phyloP scores from a whole-genome alignment of 1,139 yeast species.

The Zygosaccharomyces sapae region DNA sequence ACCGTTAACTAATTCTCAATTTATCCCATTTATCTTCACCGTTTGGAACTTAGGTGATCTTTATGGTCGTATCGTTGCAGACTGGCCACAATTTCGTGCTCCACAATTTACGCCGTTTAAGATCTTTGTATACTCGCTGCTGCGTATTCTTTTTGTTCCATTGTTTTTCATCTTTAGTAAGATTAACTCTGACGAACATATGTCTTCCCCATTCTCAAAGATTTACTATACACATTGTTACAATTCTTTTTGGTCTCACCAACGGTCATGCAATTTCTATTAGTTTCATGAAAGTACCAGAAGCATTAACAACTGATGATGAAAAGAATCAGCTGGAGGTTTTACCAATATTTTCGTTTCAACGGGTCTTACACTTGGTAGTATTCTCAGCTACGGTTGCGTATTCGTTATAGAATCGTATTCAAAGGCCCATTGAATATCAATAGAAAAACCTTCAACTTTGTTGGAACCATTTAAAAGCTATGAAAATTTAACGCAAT shows the following conservation, averaged over 20 bases:
- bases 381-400: constrained; percentile 65
- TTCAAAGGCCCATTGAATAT: neutral
- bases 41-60: constrained; percentile 91
- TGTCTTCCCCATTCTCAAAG: constrained; percentile 49
- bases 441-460: too few relatives aligned
- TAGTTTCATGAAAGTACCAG: constrained; percentile 75
- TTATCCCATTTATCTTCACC: constrained; percentile 71
- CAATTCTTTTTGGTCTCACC: constrained; percentile 81
- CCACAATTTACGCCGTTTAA: constrained; percentile 28
- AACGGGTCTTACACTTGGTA: constrained; percentile 71
- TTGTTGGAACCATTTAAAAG: too few relatives aligned
- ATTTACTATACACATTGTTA: constrained; percentile 58
- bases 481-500: too few relatives aligned
- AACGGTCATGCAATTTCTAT: constrained; percentile 84
- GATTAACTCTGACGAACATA: constrained; percentile 9
- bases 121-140: constrained; percentile 49
- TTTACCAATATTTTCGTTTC: constrained; percentile 76
- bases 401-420: constrained; percentile 37
- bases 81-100: constrained; percentile 24
- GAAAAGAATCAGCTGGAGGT: constrained; percentile 93
- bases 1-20: constrained; percentile 42
- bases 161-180: constrained; percentile 64
- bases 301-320: constrained; percentile 50
- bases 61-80: constrained; percentile 72
- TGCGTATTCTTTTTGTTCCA: constrained; percentile 56